Evolutionary conservation across 495 filamentous ascomycete genomes (phyloP).

Genomic region (Mytilinidion resinicola): DNA sequence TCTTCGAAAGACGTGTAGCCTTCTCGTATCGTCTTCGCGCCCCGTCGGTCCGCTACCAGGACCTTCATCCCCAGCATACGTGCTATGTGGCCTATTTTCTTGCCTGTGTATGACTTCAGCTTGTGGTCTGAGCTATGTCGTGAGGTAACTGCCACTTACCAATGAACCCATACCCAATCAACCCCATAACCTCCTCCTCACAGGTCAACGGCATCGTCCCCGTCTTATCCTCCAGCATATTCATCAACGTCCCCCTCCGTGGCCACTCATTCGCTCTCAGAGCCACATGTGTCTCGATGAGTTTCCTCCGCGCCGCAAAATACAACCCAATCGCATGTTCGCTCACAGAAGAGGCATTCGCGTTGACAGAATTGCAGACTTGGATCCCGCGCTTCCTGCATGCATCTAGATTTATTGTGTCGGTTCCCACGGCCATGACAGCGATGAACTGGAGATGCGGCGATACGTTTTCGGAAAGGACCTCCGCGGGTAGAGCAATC

Average conservation of each 20-base stretch:
- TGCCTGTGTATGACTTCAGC: slow-evolving; percentile 10
- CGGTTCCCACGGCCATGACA: slow-evolving; percentile 47
- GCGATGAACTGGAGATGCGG: slow-evolving; percentile 44
- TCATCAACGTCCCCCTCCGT: slow-evolving; percentile 23
- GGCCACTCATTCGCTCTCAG: slow-evolving; percentile 32
- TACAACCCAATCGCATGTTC: slow-evolving; percentile 52
- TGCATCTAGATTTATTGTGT: slow-evolving; percentile 45
- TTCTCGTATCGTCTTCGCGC: slow-evolving; percentile 8
- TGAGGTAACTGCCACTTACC: slow-evolving; percentile 31
- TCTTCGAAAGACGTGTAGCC: slow-evolving; percentile 44
- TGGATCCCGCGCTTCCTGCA: slow-evolving; percentile 40
- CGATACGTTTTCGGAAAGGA: slow-evolving; percentile 28
- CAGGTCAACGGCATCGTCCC: slow-evolving; percentile 40
- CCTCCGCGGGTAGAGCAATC: slow-evolving; percentile 35
- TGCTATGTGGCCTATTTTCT: slow-evolving; percentile 23
- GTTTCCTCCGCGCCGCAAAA: slow-evolving; percentile 46
- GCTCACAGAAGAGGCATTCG: slow-evolving; percentile 47
- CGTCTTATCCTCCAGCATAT: slow-evolving; percentile 23
- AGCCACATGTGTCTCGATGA: slow-evolving; percentile 38
- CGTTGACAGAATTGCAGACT: slow-evolving; percentile 38
- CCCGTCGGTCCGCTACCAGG: slow-evolving; percentile 48
- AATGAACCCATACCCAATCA: slow-evolving; percentile 49
- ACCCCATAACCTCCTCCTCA: slow-evolving; percentile 42
- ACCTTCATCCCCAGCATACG: slow-evolving; percentile 47
- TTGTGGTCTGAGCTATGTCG: not conserved